Conservation (phyloP, 208 protist genomes). For the Acanthamoeba lenticulata region DNA sequence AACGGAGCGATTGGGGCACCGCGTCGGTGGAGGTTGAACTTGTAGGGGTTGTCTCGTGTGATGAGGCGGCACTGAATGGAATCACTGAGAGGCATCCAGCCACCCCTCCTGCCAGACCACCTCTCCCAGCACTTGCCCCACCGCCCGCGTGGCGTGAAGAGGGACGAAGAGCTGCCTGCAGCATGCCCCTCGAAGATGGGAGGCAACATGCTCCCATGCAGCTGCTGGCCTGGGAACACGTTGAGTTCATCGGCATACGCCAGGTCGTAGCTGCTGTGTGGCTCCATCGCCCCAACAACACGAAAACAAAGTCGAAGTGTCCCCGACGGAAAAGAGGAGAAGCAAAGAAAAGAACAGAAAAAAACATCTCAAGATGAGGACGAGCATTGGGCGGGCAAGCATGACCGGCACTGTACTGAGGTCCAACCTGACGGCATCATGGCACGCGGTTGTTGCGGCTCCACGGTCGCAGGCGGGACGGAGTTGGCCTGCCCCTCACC, state of each 20-base stretch:
- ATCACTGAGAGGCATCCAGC: neutral
- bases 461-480: too few species aligned
- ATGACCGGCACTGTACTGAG: too few species aligned
- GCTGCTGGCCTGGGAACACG: neutral
- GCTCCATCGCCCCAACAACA: neutral
- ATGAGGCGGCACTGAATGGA: conserved; percentile 59
- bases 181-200: neutral
- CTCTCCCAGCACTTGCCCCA: neutral
- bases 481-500: too few species aligned
- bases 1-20: neutral
- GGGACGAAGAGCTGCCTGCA: neutral
- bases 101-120: neutral
- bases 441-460: too few species aligned
- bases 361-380: too few species aligned
- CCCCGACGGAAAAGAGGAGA: neutral
- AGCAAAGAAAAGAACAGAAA: neutral
- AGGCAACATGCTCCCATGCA: neutral
- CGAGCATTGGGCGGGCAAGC: too few species aligned
- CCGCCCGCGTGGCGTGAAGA: neutral
- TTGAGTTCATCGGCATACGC: neutral
- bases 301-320: too few species aligned
- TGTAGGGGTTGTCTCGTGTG: conserved; percentile 35
- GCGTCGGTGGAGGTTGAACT: conserved; percentile 21
- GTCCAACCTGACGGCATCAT: too few species aligned
- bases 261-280: neutral